Conservation (phyloP, 75 land plant genomes). For the Picea glauca region DNA sequence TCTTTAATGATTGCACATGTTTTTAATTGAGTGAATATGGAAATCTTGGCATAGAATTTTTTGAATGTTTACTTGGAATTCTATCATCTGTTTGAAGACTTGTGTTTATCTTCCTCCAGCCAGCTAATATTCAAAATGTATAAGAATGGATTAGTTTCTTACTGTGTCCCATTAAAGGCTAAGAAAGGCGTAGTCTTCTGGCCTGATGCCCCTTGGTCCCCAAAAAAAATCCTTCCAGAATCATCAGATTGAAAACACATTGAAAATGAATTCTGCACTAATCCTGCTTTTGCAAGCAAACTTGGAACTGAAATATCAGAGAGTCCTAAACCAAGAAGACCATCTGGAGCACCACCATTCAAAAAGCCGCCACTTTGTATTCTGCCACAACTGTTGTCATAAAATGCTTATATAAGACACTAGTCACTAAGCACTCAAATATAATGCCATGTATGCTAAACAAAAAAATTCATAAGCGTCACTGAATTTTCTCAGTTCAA, state of each 20-base stretch:
- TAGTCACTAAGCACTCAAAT: not conserved
- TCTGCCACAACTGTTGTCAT: conserved; percentile 59
- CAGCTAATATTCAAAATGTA: not conserved
- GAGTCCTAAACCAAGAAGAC: conserved; percentile 76
- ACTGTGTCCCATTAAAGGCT: conserved; percentile 52
- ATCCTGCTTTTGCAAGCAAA: conserved; percentile 60
- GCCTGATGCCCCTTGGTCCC: conserved; percentile 51
- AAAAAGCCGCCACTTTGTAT: conserved; percentile 79
- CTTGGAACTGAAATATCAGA: conserved; percentile 78
- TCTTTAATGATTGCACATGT: not conserved
- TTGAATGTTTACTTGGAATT: not conserved
- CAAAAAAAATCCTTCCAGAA: conserved; percentile 78
- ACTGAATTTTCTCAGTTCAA: not conserved
- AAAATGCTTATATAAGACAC: not conserved
- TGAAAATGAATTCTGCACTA: conserved; percentile 65
- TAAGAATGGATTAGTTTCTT: conserved; percentile 2
- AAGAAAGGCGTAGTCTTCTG: conserved; percentile 67
- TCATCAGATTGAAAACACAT: conserved; percentile 71
- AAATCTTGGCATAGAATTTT: not conserved
- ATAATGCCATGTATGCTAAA: not conserved
- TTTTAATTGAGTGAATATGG: not conserved
- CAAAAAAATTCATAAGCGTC: conserved; percentile 2
- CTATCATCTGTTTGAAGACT: not conserved
- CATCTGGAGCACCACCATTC: conserved; percentile 86
- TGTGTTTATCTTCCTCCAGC: not conserved